Evolutionary conservation across 2,329 filamentous ascomycete species (phyloP).

Genomic region (Shiraia sp.): DNA sequence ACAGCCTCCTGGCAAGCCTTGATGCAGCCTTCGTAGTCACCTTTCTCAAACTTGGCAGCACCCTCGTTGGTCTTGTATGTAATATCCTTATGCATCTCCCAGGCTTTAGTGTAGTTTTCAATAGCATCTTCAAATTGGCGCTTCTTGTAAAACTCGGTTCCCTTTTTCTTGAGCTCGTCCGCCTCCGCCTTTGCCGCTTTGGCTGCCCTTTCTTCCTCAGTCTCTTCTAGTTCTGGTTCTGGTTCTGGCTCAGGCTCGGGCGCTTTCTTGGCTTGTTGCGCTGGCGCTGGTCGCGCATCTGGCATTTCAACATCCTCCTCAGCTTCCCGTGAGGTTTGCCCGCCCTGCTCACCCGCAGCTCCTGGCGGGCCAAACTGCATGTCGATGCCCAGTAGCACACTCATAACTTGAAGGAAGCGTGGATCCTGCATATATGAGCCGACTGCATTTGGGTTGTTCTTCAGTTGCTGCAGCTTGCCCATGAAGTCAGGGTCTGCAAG

Average conservation of each 20-base stretch:
- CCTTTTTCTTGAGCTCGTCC: slow-evolving; percentile 91
- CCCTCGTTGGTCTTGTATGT: slow-evolving; percentile 97
- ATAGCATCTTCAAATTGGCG: slow-evolving; percentile 94
- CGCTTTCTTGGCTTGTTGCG: slow-evolving; percentile 59
- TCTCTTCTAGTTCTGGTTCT: slow-evolving; percentile 77
- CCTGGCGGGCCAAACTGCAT: slow-evolving; percentile 71
- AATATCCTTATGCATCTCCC: slow-evolving; percentile 94
- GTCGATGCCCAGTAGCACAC: slow-evolving; percentile 90
- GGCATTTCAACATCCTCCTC: slow-evolving; percentile 80
- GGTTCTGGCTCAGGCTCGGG: slow-evolving; percentile 59
- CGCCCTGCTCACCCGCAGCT: slow-evolving; percentile 47
- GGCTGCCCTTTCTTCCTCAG: slow-evolving; percentile 82
- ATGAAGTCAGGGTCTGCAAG: slow-evolving; percentile 88
- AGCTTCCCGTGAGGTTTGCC: slow-evolving; percentile 50
- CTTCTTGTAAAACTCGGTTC: slow-evolving; percentile 98
- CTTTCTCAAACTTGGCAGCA: slow-evolving; percentile 94
- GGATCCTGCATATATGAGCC: slow-evolving; percentile 86
- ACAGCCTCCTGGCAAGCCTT: slow-evolving; percentile 86
- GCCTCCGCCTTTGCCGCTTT: slow-evolving; percentile 90
- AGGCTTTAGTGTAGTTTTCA: slow-evolving; percentile 90
- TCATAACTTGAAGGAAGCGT: slow-evolving; percentile 89
- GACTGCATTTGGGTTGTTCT: slow-evolving; percentile 77
- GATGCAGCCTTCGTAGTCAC: slow-evolving; percentile 85
- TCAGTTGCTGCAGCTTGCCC: slow-evolving; percentile 80
- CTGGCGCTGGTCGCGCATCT: slow-evolving; percentile 62